phyloP scores from a whole-genome alignment of 805 yeast species.

The Suhomyces kilbournensis region DNA sequence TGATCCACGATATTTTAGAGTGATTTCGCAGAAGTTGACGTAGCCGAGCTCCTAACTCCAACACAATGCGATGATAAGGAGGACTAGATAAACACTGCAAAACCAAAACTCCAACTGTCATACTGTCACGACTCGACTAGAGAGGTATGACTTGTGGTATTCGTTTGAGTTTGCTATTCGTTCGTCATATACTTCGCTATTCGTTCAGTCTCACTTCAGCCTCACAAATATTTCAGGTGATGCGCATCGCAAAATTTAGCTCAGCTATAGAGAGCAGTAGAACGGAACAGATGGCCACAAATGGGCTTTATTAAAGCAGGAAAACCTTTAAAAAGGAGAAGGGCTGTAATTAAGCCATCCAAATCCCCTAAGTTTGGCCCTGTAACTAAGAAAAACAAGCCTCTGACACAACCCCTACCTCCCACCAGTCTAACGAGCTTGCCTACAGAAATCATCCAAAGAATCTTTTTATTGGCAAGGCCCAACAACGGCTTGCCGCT shows the following conservation, averaged over 20 bases:
- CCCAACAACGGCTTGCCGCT: constrained; percentile 33
- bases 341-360: background rate
- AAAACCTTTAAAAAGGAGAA: constrained; percentile 15
- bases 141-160: background rate
- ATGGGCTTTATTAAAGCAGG: constrained; percentile 30
- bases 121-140: background rate
- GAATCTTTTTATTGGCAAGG: constrained; percentile 38
- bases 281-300: background rate
- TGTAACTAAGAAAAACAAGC: background rate
- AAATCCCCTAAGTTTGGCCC: background rate
- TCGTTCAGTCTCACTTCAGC: background rate
- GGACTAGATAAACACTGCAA: background rate
- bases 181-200: background rate
- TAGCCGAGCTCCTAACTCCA: background rate
- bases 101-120: background rate
- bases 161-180: background rate
- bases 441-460: constrained; percentile 43
- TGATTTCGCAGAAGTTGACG: background rate
- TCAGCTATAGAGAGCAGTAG: background rate
- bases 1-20: too few species aligned
- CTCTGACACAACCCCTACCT: background rate
- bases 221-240: background rate
- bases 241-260: background rate
- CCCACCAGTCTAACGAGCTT: constrained; percentile 24
- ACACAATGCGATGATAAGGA: too few species aligned